These are phyloP conservation scores for Jatropha curcas DNA, from an alignment of 345 rosid species.

Conservation along the genomic window DNA sequence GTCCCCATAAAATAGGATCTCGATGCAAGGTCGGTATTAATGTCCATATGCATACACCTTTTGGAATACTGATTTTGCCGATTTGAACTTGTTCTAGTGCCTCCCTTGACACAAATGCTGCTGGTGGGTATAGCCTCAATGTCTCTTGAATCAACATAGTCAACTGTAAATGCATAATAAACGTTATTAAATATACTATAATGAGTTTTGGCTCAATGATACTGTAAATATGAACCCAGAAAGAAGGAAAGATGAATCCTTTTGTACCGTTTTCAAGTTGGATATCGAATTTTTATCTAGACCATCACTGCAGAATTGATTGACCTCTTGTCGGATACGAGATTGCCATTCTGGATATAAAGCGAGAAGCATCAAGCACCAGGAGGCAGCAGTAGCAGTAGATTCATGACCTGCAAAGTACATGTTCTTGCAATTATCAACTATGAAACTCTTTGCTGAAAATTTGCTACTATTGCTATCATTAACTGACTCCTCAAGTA, in stretches of 20 bases:
- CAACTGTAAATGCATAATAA: background rate
- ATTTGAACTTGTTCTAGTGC: constrained; percentile 17
- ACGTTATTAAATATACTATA: too few species aligned
- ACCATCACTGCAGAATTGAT: constrained; percentile 37
- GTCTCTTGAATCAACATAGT: constrained; percentile 25
- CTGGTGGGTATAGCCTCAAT: constrained; percentile 21
- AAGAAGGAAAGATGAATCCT: too few species aligned
- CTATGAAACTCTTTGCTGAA: constrained; percentile 53
- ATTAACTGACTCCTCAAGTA: constrained; percentile 58
- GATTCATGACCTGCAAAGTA: constrained; percentile 82
- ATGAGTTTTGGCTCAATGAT: too few species aligned
- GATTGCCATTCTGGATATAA: constrained; percentile 75
- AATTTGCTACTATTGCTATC: constrained; percentile 31
- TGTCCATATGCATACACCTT: constrained; percentile 23
- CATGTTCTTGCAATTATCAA: constrained; percentile 85
- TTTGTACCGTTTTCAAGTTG: constrained; percentile 45
- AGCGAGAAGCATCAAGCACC: constrained; percentile 87
- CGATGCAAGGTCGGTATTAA: constrained; percentile 21
- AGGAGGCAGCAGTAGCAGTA: constrained; percentile 66
- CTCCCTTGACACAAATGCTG: constrained; percentile 26
- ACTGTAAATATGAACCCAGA: too few species aligned
- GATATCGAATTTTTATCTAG: constrained; percentile 45
- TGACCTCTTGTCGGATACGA: constrained; percentile 53
- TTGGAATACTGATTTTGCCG: constrained; percentile 12
- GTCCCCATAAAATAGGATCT: constrained; percentile 31